Evolutionary conservation across 2,329 filamentous ascomycete genomes (phyloP), one percentile per base, ranked within the genome.

Genomic region (Pseudogymnoascus sp.): DNA sequence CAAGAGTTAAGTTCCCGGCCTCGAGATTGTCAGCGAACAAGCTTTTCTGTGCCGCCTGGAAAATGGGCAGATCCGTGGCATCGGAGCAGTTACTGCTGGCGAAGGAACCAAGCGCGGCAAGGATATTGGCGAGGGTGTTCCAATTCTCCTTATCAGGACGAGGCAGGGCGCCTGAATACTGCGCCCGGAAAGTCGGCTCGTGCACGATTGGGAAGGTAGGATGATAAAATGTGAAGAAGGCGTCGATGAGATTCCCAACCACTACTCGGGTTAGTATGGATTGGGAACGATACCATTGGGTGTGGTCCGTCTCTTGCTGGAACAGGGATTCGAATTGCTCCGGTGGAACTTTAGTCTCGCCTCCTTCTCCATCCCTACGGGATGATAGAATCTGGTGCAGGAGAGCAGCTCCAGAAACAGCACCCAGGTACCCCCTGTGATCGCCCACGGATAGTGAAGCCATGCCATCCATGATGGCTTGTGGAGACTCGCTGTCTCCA

Each of bases 131-230:
- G 2, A 68, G 62, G n/a, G 65, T 61, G 11, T 53, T 57, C 66
- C 66, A 68, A 14, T 63, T 57, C 25, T 62, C 50, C 8, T 60
- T 62, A 15, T 61, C 53, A 1, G 67, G 66, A 15, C 62, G 62
- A 33, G 62, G 62, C 2, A 58, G 43, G 4, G 50, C 41, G 3
- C 61, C 66, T 20, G 18, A 37, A 50, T 64, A 64, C 69, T 47
- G 71, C 64, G 72, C 73, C 36, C 74, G 68, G 60, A 78, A 78
- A 0, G 73, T 74, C 6, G 73, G 70, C 59, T 77, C 76, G 62
- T 80, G 76, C 3, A 80, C 66, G 20, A 79, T 72, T 0, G 77
- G 78, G 61, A 78, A 79, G 36, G 72, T 73, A 8, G 73, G 63
- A 64, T 80, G 76, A 63, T 75, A 78, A 14, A 73, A 65, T 6